Conservation (phyloP, 176 grass and related monocot species). For the Rhynchospora tenuis region DNA sequence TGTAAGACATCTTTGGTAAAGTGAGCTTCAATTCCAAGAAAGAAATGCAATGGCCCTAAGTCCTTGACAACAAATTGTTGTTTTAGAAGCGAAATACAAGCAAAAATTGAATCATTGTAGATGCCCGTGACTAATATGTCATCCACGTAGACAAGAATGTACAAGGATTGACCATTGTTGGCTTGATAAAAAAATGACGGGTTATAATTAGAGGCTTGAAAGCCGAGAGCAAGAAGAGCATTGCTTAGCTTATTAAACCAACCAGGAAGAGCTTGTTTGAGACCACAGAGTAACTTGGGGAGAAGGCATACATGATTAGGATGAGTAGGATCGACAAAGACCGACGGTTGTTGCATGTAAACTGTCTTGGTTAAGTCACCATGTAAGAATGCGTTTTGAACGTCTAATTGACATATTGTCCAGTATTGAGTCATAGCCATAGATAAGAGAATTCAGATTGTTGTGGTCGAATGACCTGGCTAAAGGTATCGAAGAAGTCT, state of each 20-base stretch:
- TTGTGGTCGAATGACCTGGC: neutral
- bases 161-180: neutral
- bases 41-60: neutral
- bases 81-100: neutral
- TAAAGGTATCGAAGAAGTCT: slow-evolving; percentile 1
- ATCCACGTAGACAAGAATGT: neutral
- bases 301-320: neutral
- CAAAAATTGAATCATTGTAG: neutral
- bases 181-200: neutral
- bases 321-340: neutral
- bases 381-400: neutral
- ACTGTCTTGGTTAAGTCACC: neutral
- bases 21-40: neutral
- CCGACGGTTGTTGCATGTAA: neutral
- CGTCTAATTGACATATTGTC: neutral
- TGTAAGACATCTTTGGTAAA: neutral
- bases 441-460: neutral
- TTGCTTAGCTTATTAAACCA: neutral
- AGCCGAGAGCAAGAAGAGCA: neutral
- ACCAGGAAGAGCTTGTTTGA: neutral
- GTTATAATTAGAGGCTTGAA: neutral
- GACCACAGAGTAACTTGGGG: neutral
- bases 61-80: neutral
- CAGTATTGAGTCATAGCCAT: neutral
- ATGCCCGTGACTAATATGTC: neutral